Base-by-base conservation (phyloP, 1,284 basidiomycete genomes). In the Afroboletus lepidellus region DNA sequence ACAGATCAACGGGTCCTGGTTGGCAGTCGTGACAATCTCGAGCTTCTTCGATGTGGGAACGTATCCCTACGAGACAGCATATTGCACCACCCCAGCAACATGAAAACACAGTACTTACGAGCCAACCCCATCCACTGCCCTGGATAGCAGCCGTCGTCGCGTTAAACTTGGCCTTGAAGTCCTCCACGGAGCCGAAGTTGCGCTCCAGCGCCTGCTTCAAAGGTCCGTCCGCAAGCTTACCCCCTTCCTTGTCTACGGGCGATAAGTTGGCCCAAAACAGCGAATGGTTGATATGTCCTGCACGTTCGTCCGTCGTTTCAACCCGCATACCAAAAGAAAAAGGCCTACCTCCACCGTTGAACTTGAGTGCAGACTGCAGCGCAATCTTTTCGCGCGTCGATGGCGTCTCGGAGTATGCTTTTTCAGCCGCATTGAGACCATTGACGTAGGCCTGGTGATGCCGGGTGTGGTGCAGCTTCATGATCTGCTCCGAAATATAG, bases 191-290 rank as follows among this genome's bases (percentile, higher is more conserved):
- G 49, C 94, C 94, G 72, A 95, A 99, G 63, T 90, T 86, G 52
- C 81, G 78, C 60, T 89, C 78, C 70, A 99, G 84, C 44, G 92
- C 90, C 48, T 83, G 74, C 74, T 91, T 92, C 57, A 99, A 80
- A 13, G 84, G 76, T 23, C 94, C 92, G 30, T 80, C 81, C 55
- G 73, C 61, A 46, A 94, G 76, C 66, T 82, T 84, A 48, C 88
- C 87, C 62, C 90, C 85, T 57, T 81, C 70, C 60, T 69, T 68
- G 24, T 75, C 76, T 27, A 75, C 74, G 20, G 86, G 78, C 1
- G 92, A 88, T 60, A 98, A 84, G 77, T 97, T 98, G 75, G 89
- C 94, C 97, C 96, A 99, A 81, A 99, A 99, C 50, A 99, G 82
- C 39, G 94, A 87, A 71, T 94, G 92, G 73, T 94, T 94, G 69